phyloP scores from a whole-genome alignment of 345 rosid species.

The Boechera stricta region DNA sequence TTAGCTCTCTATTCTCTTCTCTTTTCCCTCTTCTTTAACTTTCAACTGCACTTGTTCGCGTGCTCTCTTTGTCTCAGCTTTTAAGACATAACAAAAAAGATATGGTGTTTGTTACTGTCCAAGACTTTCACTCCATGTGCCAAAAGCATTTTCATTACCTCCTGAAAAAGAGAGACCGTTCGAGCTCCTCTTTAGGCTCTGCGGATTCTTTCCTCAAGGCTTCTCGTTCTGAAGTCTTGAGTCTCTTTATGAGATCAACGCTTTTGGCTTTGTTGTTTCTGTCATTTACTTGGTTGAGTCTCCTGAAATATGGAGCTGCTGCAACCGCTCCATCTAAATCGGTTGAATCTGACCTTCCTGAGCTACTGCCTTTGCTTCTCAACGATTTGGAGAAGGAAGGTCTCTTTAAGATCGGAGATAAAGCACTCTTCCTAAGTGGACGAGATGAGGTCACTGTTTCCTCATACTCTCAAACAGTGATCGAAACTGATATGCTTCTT shows the following conservation, averaged over 20 bases:
- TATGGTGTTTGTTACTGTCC: conserved; percentile 53
- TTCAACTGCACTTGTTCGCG: conserved; percentile 17
- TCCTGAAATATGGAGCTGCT: conserved; percentile 31
- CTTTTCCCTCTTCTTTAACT: conserved; percentile 32
- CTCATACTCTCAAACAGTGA: conserved; percentile 41
- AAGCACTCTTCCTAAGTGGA: conserved; percentile 50
- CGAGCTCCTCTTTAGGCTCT: conserved; percentile 40
- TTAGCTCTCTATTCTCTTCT: conserved; percentile 30
- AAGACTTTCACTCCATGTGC: conserved; percentile 49
- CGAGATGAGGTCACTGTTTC: conserved; percentile 43
- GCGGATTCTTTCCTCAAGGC: conserved; percentile 47
- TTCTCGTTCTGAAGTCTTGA: conserved; percentile 49
- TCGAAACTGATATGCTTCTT: conserved; percentile 45
- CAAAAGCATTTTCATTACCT: conserved; percentile 35
- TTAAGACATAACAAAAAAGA: conserved; percentile 32
- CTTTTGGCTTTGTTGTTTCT: conserved; percentile 55
- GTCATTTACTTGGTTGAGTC: conserved; percentile 47
- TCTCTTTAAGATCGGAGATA: conserved; percentile 50
- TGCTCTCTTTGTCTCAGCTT: conserved; percentile 30
- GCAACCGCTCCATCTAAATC: conserved; percentile 16
- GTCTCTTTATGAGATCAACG: conserved; percentile 48
- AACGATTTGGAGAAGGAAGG: conserved; percentile 67
- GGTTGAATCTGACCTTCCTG: conserved; percentile 31
- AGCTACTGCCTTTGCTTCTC: conserved; percentile 50
- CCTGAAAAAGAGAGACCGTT: conserved; percentile 34